phyloP scores from a whole-genome alignment of 805 yeast genomes.

The Saccharomyces jurei region DNA sequence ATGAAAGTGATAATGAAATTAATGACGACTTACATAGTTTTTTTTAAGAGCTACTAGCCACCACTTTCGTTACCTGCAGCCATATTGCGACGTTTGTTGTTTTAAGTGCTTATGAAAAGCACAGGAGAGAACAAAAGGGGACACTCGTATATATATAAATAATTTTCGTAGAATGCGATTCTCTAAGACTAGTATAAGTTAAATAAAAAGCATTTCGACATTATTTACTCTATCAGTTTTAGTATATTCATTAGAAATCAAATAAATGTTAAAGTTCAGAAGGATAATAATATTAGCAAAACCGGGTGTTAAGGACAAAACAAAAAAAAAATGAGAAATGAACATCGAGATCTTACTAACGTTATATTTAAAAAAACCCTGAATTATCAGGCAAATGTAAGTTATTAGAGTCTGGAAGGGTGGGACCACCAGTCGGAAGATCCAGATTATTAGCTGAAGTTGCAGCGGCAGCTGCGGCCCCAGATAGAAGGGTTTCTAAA shows the following conservation, averaged over 20 bases:
- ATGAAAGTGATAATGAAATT: neutral
- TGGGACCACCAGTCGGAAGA: neutral
- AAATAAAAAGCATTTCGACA: neutral
- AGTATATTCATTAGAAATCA: neutral
- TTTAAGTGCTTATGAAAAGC: neutral
- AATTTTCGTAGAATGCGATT: neutral
- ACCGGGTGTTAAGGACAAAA: neutral
- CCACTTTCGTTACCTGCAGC: neutral
- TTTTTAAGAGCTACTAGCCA: too few species aligned
- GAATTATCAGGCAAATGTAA: neutral
- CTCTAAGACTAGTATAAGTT: neutral
- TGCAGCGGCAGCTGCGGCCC: neutral
- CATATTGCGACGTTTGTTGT: neutral
- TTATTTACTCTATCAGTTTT: neutral
- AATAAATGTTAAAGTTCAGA: neutral
- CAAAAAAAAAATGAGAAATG: neutral
- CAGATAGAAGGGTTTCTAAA: conserved; percentile 3
- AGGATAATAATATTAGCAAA: neutral
- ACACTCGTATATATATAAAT: too few species aligned
- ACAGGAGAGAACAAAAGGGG: too few species aligned
- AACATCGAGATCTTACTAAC: neutral
- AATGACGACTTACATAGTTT: neutral
- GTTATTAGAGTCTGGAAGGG: neutral
- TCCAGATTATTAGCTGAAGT: neutral
- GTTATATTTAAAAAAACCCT: neutral